These are phyloP conservation scores for Penicillium sp. DNA, from an alignment of 2,329 filamentous ascomycete species.

Conservation along the genomic window DNA sequence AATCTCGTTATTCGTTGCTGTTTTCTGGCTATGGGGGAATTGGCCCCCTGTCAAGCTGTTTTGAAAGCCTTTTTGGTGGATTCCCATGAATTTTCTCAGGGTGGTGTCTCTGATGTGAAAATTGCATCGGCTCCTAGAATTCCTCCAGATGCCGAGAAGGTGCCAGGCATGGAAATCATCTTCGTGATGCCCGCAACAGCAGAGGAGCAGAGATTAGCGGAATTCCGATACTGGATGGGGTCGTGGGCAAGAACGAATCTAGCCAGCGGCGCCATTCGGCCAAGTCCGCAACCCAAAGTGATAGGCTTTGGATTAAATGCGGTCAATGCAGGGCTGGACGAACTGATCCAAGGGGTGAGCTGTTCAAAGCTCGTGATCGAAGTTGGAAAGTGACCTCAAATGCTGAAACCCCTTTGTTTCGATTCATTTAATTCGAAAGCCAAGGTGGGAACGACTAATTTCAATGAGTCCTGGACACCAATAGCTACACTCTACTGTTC, in stretches of 20 bases:
- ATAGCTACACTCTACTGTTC: too few species aligned
- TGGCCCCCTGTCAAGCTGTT: conserved; percentile 34
- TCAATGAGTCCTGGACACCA: too few species aligned
- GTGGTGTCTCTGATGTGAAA: conserved; percentile 17
- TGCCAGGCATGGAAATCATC: conserved; percentile 34
- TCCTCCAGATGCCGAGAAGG: conserved; percentile 23
- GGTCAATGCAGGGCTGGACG: conserved; percentile 38
- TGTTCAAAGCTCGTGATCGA: conserved; percentile 42
- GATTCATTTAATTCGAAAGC: too few species aligned
- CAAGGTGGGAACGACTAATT: too few species aligned
- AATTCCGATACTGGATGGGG: conserved; percentile 40
- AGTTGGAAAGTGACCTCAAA: conserved; percentile 24
- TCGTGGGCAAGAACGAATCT: conserved; percentile 34
- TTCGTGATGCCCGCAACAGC: conserved; percentile 36
- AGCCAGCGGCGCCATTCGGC: conserved; percentile 27
- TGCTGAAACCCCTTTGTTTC: too few species aligned
- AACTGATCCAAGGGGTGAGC: conserved; percentile 36
- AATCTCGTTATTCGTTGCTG: conserved; percentile 36
- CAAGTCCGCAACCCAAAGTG: conserved; percentile 37
- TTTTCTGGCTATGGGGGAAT: conserved; percentile 39
- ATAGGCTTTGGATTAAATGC: conserved; percentile 34
- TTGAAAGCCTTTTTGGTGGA: conserved; percentile 29
- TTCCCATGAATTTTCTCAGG: background rate
- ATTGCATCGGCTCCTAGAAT: conserved; percentile 37
- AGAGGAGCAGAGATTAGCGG: conserved; percentile 30